phyloP scores from a whole-genome alignment of 1,139 yeast species.

The Lodderomyces theae region DNA sequence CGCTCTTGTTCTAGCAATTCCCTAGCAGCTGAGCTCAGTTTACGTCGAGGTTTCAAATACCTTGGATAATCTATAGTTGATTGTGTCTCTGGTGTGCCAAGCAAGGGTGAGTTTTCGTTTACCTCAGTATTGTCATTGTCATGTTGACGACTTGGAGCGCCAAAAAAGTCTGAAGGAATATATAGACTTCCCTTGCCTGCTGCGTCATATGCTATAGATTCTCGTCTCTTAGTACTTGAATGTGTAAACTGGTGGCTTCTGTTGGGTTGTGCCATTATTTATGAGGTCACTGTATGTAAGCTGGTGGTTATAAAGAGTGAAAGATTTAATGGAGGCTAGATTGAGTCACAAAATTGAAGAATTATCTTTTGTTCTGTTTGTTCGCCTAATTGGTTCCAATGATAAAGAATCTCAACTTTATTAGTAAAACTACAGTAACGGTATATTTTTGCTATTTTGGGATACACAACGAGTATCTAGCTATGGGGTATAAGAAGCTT shows the following conservation, averaged over 20 bases:
- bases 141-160: slow-evolving; percentile 10
- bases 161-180: slow-evolving; percentile 49
- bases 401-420: no score
- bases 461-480: not conserved
- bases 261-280: slow-evolving; percentile 9
- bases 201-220: slow-evolving; percentile 53
- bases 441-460: not conserved
- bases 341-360: no score
- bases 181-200: slow-evolving; percentile 53
- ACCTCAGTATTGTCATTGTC: slow-evolving; percentile 10
- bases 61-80: not conserved
- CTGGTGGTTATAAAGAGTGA: no score
- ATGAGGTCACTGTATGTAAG: no score
- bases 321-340: no score
- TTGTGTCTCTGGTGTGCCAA: not conserved
- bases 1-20: slow-evolving; percentile 40
- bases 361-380: no score
- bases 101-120: slow-evolving; percentile 15
- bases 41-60: slow-evolving; percentile 12
- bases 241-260: slow-evolving; percentile 44
- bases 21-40: slow-evolving; percentile 27
- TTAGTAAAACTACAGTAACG: no score
- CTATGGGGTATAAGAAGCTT: slow-evolving; percentile 5
- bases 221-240: slow-evolving; percentile 48
- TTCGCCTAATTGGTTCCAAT: no score